Conservation (phyloP, 2,329 filamentous ascomycete species). For the Fonsecaea pugnacius region DNA sequence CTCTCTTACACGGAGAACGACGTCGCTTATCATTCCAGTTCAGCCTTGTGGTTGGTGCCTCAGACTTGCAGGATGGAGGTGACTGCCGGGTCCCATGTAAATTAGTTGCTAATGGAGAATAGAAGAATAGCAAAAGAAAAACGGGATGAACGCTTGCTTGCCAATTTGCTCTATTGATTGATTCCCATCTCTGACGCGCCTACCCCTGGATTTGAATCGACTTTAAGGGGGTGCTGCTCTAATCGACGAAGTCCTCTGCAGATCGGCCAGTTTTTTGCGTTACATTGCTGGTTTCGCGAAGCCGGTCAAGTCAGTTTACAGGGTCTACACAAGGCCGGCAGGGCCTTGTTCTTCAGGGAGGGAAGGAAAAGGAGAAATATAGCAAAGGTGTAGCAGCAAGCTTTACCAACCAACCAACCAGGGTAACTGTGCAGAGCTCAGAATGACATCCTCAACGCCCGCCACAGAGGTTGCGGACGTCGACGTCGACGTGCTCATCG, state of each 20-base stretch:
- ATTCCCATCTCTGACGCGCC: no score
- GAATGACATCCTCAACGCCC: conserved; percentile 9
- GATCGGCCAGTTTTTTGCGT: no score
- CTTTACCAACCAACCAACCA: not conserved
- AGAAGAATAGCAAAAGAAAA: not conserved
- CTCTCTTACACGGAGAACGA: not conserved
- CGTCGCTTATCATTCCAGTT: conserved; percentile 2
- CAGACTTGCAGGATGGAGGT: not conserved
- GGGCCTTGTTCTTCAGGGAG: not conserved
- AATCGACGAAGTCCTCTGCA: no score
- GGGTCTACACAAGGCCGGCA: no score
- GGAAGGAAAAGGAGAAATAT: not conserved
- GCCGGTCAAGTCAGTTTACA: no score
- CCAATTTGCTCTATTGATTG: no score
- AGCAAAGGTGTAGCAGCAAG: not conserved
- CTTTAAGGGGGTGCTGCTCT: no score
- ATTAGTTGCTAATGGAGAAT: not conserved
- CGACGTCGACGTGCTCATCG: conserved; percentile 40
- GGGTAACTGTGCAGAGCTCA: not conserved
- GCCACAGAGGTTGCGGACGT: conserved; percentile 6
- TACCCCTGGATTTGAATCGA: no score
- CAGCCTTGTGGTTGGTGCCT: not conserved
- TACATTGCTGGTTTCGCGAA: no score
- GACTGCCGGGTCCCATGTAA: not conserved
- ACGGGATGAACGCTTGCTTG: no score